Evolutionary conservation across 805 yeast species (phyloP).

Genomic region (Maudiozyma serrabonitensis): DNA sequence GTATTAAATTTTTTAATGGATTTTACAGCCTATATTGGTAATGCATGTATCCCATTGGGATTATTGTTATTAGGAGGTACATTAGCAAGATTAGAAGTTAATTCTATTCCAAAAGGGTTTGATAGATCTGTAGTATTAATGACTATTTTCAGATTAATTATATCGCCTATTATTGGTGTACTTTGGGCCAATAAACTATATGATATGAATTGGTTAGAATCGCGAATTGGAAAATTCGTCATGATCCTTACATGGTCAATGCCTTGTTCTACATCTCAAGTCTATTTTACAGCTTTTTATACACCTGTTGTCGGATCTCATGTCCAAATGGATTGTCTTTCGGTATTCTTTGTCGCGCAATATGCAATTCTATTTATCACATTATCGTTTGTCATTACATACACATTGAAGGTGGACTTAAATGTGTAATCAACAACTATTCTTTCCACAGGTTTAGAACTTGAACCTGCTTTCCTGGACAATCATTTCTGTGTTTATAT

Average conservation of each 20-base stretch:
- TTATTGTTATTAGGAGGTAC: conserved; percentile 78
- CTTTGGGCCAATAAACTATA: conserved; percentile 54
- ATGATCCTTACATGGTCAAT: conserved; percentile 65
- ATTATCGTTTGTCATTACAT: conserved; percentile 64
- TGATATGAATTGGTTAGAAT: conserved; percentile 52
- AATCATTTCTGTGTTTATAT: too few species aligned
- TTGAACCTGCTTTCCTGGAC: too few species aligned
- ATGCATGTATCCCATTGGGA: conserved; percentile 85
- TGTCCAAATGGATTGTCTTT: conserved; percentile 69
- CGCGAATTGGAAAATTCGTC: conserved; percentile 56
- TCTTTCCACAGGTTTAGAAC: neutral
- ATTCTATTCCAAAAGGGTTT: conserved; percentile 51
- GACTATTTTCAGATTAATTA: conserved; percentile 46
- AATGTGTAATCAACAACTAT: conserved; percentile 9
- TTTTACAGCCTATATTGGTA: conserved; percentile 66
- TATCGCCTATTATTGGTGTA: conserved; percentile 74
- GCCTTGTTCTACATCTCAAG: conserved; percentile 83
- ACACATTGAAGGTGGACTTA: conserved; percentile 30
- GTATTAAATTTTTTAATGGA: conserved; percentile 82
- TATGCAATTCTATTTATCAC: conserved; percentile 55
- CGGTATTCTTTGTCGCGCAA: conserved; percentile 58
- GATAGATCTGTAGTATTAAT: conserved; percentile 49
- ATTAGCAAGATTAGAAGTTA: conserved; percentile 60
- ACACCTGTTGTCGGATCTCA: conserved; percentile 52
- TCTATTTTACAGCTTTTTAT: conserved; percentile 81